Percentiles rank a stretch among this genome's conserved stretches.
Evolutionary conservation across 495 filamentous ascomycete genomes (phyloP).

Genomic region (Cercophora sp.): DNA sequence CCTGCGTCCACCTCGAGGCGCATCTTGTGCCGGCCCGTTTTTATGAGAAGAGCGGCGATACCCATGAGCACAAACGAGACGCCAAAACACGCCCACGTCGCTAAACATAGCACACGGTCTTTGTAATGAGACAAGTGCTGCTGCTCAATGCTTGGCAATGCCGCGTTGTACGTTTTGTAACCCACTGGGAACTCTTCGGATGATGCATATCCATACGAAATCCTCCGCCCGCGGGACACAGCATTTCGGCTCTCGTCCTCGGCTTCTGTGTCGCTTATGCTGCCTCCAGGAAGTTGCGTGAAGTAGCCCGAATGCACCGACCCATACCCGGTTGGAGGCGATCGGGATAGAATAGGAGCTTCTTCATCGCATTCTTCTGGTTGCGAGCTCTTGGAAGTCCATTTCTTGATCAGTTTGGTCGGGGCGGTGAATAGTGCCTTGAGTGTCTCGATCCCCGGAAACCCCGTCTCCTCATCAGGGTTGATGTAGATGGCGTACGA

Average conservation of each 20-base stretch:
- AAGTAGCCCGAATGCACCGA: conserved; percentile 19
- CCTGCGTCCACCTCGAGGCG: conserved; percentile 57
- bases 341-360: conserved; percentile 28
- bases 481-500: conserved; percentile 55
- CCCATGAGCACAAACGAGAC: conserved; percentile 50
- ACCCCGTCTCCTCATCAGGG: conserved; percentile 42
- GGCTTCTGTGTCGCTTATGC: conserved; percentile 25
- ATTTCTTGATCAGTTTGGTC: conserved; percentile 40
- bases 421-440: conserved; percentile 39
- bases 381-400: conserved; percentile 28
- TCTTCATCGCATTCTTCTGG: conserved; percentile 4
- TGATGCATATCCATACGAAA: conserved; percentile 27
- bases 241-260: conserved; percentile 22
- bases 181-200: conserved; percentile 35
- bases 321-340: conserved; percentile 15
- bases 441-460: conserved; percentile 47
- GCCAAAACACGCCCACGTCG: conserved; percentile 40
- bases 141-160: conserved; percentile 40
- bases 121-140: conserved; percentile 37
- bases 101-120: conserved; percentile 44
- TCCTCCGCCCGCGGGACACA: conserved; percentile 17
- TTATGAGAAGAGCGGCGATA: conserved; percentile 50
- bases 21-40: conserved; percentile 50
- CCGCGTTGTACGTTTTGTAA: conserved; percentile 40
- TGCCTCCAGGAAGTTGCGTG: conserved; percentile 7